Evolutionary conservation across 139 green algal genomes (phyloP).

Genomic region (Chlorella sp.): DNA sequence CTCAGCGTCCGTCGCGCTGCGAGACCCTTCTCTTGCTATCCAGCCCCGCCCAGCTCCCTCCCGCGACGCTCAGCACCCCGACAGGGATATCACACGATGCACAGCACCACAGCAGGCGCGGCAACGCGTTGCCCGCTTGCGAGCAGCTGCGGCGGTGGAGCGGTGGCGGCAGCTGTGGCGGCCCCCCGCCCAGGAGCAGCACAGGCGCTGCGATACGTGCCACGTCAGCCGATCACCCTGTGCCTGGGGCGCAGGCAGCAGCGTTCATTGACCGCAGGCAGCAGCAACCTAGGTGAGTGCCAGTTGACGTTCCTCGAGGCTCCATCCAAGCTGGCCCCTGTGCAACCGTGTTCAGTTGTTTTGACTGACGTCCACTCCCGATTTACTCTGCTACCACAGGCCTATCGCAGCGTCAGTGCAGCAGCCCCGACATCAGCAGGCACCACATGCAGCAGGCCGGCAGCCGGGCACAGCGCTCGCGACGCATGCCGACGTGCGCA

Average conservation of each 20-base stretch:
- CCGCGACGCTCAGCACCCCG: too few relatives aligned
- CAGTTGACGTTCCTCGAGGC: background rate
- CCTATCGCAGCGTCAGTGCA: background rate
- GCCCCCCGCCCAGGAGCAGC: background rate
- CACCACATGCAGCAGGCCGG: background rate
- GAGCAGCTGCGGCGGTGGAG: background rate
- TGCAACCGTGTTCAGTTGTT: too few relatives aligned
- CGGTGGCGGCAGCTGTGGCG: background rate
- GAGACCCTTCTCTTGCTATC: too few relatives aligned
- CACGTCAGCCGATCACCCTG: background rate
- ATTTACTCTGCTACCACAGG: background rate
- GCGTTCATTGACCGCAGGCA: background rate
- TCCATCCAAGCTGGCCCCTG: too few relatives aligned
- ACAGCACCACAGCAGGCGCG: background rate
- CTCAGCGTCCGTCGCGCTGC: too few relatives aligned
- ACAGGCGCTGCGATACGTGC: background rate
- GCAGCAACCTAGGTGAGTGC: background rate
- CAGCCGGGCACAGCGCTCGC: background rate
- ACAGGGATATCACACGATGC: background rate
- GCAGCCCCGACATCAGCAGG: background rate
- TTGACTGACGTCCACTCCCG: too few relatives aligned
- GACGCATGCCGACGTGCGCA: background rate
- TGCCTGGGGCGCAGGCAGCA: background rate
- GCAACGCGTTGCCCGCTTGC: background rate
- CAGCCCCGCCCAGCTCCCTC: too few relatives aligned